Evolutionary conservation across 495 filamentous ascomycete species (phyloP), one percentile per base, ranked within the genome.

Genomic region (Penicillium taxi): DNA sequence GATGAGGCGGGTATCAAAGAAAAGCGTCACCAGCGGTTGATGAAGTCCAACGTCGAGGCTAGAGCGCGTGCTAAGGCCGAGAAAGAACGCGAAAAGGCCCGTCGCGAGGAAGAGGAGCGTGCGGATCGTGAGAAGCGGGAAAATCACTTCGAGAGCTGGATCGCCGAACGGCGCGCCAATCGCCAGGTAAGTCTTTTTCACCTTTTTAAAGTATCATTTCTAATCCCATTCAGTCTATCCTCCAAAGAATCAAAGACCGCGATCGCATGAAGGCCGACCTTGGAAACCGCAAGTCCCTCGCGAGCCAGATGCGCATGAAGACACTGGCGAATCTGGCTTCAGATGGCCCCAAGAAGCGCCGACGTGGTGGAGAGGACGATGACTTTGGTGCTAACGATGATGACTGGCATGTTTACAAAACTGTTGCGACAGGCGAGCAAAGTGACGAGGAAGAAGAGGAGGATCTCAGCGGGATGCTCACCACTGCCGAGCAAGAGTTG

Each of bases 231-330:
- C 35, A 77, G 65, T 52, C 66, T 20, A 67, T 88, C 9, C 63
- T 98, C 1, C 75, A 83, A 55, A 84, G 74, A 53, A 90, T 96
- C 59, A 94, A 94, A 58, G 93, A 96, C 39, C 80, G 90, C 19
- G 85, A 94, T 42, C 74, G 91, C 15, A 72, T 96, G 35, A 94
- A 91, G 58, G 82, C 83, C 1, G 91, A 98, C 49, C 72, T 96
- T 0, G 86, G 88, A 17, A 95, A 96, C 56, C 83, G 91, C 42
- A 98, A 98, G 56, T 95, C 88, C 1, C 75, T 96, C 8, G 93
- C 93, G 8, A 86, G 78, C 37, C 91, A 96, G 50, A 87, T 91
- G 67, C 84, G 91, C 19, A 98, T 98, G 91, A 96, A 96, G 63
- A 86, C 77, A 11, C 81, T 98, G n/a, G 93, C 91, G 26, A 95